phyloP scores from a whole-genome alignment of 2,329 filamentous ascomycete genomes.

The Nothomitra cinnamomea region DNA sequence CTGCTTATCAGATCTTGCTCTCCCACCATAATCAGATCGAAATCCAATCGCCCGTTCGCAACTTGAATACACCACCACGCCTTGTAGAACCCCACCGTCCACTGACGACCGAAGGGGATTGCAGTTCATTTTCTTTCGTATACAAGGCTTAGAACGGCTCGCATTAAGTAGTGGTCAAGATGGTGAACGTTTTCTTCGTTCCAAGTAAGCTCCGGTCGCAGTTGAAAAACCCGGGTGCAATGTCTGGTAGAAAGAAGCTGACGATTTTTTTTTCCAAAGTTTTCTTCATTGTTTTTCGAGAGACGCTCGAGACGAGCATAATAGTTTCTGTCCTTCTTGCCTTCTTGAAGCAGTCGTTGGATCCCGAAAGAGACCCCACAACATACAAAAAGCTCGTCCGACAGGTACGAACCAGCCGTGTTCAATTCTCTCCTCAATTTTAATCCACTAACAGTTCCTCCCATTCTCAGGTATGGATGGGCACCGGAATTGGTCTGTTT shows the following conservation, averaged over 20 bases:
- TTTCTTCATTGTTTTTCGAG: constrained; percentile 83
- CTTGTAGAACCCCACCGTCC: neutral
- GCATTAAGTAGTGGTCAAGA: constrained; percentile 24
- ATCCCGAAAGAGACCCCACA: constrained; percentile 40
- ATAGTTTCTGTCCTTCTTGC: constrained; percentile 76
- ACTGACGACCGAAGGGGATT: neutral
- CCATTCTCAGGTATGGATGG: constrained; percentile 45
- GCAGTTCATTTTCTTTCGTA: too few relatives aligned
- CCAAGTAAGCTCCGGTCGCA: constrained; percentile 29
- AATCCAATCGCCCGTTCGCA: constrained; percentile 3
- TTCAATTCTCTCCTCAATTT: constrained; percentile 1
- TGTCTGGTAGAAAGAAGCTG: neutral
- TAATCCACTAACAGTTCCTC: constrained; percentile 1
- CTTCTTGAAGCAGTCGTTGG: constrained; percentile 69
- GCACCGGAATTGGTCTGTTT: constrained; percentile 42
- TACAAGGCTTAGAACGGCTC: neutral
- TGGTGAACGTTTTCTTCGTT: constrained; percentile 55
- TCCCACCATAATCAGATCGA: constrained; percentile 11
- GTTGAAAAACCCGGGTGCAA: neutral
- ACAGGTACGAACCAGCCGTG: constrained; percentile 30
- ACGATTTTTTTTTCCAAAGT: constrained; percentile 25
- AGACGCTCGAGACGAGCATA: constrained; percentile 67
- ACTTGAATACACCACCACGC: constrained; percentile 6
- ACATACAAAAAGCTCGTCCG: constrained; percentile 51
- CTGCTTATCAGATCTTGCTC: constrained; percentile 4